Conservation (phyloP, 176 grass and related monocot genomes). For the Triticum urartu region DNA sequence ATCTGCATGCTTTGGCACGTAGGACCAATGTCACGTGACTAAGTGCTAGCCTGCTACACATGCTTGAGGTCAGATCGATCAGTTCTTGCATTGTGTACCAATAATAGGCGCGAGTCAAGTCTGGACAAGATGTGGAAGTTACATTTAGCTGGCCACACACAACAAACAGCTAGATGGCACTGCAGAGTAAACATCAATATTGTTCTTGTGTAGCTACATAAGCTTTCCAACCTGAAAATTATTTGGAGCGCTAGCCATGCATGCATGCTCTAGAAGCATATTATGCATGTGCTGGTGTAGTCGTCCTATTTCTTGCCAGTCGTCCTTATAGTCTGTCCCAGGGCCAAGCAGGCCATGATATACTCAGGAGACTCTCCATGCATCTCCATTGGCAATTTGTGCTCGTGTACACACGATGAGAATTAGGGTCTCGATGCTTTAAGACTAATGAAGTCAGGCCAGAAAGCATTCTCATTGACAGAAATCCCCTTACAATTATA, state of each 20-base stretch:
- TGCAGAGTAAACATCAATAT: background rate
- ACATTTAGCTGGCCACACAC: background rate
- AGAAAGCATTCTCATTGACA: no score
- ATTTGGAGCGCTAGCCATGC: background rate
- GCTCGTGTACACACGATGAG: no score
- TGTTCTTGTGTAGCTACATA: background rate
- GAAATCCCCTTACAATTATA: no score
- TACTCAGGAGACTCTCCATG: background rate
- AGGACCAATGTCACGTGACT: background rate
- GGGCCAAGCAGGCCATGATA: background rate
- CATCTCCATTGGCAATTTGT: background rate
- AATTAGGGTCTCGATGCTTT: no score
- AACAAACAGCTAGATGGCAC: background rate
- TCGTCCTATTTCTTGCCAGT: no score
- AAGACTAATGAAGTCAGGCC: no score
- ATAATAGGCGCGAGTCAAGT: background rate
- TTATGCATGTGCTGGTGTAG: background rate
- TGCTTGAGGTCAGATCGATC: background rate
- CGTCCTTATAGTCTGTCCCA: no score
- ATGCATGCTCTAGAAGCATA: background rate
- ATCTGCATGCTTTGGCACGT: background rate
- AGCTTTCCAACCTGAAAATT: background rate
- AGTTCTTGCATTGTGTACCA: background rate
- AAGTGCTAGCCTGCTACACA: background rate
- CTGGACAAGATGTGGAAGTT: background rate